phyloP scores from a whole-genome alignment of 305 asterid species.

The Rubia tinctorum region DNA sequence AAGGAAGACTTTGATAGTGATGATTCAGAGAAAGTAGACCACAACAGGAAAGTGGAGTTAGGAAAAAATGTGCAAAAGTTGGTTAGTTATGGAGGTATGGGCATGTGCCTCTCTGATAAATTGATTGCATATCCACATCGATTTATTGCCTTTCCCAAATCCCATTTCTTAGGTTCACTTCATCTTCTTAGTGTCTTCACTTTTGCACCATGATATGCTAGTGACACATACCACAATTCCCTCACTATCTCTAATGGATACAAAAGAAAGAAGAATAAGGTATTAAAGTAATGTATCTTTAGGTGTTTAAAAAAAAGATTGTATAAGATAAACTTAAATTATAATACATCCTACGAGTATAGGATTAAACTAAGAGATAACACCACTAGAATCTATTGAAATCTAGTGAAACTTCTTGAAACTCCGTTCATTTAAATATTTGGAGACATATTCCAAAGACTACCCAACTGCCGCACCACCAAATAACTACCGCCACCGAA shows the following conservation, averaged over 20 bases:
- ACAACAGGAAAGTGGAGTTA: slow-evolving; percentile 27
- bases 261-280: background rate
- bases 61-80: slow-evolving; percentile 13
- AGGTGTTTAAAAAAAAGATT: no score
- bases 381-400: no score
- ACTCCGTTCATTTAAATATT: no score
- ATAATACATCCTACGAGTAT: background rate
- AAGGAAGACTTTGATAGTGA: slow-evolving; percentile 23
- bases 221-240: slow-evolving; percentile 11
- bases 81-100: slow-evolving; percentile 20
- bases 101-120: slow-evolving; percentile 48
- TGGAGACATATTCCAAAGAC: no score
- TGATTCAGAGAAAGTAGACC: slow-evolving; percentile 38
- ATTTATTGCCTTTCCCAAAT: slow-evolving; percentile 24
- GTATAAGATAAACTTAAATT: no score
- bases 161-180: slow-evolving; percentile 26
- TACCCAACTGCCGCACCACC: no score
- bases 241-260: no score
- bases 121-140: slow-evolving; percentile 37
- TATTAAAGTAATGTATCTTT: background rate
- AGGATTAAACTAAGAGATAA: no score
- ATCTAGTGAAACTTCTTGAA: no score
- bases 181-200: slow-evolving; percentile 24
- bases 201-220: slow-evolving; percentile 5
- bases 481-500: no score